A percentile compares a stretch with the other conserved stretches of the same genome.
Conservation (phyloP, 2,329 filamentous ascomycete genomes). For the Cladobotryum mycophilum region DNA sequence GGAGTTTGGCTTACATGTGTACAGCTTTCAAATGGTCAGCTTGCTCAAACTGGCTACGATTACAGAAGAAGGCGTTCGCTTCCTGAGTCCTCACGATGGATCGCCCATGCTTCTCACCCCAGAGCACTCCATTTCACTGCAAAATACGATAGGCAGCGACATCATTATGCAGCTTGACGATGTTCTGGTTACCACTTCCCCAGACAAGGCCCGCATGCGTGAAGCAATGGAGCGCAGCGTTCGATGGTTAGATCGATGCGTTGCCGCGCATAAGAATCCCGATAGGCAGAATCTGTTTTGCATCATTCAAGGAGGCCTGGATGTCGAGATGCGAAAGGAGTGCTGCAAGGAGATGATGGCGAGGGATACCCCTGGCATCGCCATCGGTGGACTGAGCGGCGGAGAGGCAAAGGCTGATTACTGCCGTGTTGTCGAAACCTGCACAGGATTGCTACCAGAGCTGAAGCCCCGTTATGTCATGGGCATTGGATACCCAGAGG, state of each 20-base stretch:
- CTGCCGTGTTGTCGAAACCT: slow-evolving; percentile 82
- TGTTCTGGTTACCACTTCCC: slow-evolving; percentile 92
- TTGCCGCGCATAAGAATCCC: slow-evolving; percentile 79
- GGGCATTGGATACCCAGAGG: slow-evolving; percentile 97
- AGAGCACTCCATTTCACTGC: slow-evolving; percentile 91
- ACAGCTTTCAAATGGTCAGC: slow-evolving; percentile 97
- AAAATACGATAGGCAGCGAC: slow-evolving; percentile 96
- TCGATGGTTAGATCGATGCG: slow-evolving; percentile 93
- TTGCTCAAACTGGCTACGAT: slow-evolving; percentile 87
- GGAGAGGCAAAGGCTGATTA: slow-evolving; percentile 93
- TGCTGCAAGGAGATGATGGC: slow-evolving; percentile 85
- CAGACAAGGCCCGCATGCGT: slow-evolving; percentile 78
- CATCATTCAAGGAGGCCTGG: slow-evolving; percentile 93
- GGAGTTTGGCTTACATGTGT: slow-evolving; percentile 7
- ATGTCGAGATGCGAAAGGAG: slow-evolving; percentile 75
- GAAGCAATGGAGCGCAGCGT: slow-evolving; percentile 94
- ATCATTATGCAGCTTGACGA: slow-evolving; percentile 99
- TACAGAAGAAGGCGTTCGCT: slow-evolving; percentile 91
- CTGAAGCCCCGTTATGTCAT: slow-evolving; percentile 98
- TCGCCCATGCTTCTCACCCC: slow-evolving; percentile 94
- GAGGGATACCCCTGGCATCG: slow-evolving; percentile 89
- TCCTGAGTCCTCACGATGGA: slow-evolving; percentile 93
- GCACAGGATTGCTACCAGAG: slow-evolving; percentile 77
- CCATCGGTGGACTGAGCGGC: slow-evolving; percentile 89
- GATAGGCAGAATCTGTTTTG: slow-evolving; percentile 90